Evolutionary conservation across 208 protist genomes (phyloP).

Genomic region (Phytomonas francai): DNA sequence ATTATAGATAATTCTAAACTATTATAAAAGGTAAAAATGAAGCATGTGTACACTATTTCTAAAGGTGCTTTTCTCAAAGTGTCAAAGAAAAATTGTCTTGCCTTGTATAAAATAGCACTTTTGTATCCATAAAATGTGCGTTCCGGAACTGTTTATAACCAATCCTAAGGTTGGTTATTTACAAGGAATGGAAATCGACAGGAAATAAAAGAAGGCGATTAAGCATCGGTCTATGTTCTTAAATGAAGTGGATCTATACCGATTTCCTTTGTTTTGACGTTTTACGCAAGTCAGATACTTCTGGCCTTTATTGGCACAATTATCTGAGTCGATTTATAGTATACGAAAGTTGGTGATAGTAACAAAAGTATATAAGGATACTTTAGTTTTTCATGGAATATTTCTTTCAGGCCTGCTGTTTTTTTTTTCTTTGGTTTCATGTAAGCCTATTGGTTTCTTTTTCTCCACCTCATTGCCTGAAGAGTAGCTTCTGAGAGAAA

Average conservation of each 20-base stretch:
- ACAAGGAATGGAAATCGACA: neutral
- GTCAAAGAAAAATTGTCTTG: too few species aligned
- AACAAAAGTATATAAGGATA: too few species aligned
- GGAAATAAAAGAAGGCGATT: neutral
- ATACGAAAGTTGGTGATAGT: too few species aligned
- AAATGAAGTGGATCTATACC: too few species aligned
- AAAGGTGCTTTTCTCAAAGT: neutral
- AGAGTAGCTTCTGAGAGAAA: neutral
- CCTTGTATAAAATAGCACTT: too few species aligned
- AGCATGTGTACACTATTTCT: neutral
- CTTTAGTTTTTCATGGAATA: neutral
- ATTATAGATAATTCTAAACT: neutral
- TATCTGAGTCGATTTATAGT: too few species aligned
- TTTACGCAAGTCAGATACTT: too few species aligned
- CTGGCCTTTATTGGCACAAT: too few species aligned
- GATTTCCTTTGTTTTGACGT: too few species aligned
- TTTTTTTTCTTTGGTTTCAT: neutral
- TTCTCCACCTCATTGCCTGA: neutral
- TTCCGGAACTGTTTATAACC: neutral
- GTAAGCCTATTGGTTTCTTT: constrained; percentile 3
- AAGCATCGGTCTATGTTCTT: too few species aligned
- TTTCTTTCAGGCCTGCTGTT: constrained; percentile 6
- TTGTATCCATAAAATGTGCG: neutral
- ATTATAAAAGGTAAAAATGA: neutral
- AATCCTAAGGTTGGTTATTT: neutral